phyloP scores from a whole-genome alignment of 768 basidiomycete species.

The Psilocybe sp. region DNA sequence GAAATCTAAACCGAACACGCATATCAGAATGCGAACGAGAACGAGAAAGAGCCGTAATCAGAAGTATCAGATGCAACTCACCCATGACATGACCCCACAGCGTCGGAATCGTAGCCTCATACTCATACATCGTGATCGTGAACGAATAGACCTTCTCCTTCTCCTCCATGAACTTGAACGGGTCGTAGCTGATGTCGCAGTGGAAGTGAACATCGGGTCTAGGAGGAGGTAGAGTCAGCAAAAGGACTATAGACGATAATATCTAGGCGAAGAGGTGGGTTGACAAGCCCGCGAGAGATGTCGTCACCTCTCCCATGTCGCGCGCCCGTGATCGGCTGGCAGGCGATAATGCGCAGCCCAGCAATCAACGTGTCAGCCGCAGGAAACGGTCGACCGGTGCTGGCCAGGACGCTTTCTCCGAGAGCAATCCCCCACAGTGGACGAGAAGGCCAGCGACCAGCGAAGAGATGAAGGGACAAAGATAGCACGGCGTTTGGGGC shows the following conservation, averaged over 20 bases:
- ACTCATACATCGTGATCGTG: constrained; percentile 75
- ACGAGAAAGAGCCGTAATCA: constrained; percentile 7
- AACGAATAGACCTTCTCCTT: constrained; percentile 71
- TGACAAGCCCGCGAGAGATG: too few relatives aligned
- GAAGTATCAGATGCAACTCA: constrained; percentile 19
- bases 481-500: too few relatives aligned
- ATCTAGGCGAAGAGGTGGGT: neutral
- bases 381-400: too few relatives aligned
- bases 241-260: neutral
- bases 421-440: too few relatives aligned
- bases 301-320: too few relatives aligned
- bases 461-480: too few relatives aligned
- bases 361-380: too few relatives aligned
- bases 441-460: too few relatives aligned
- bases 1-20: constrained; percentile 42
- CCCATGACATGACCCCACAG: constrained; percentile 72
- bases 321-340: too few relatives aligned
- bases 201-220: constrained; percentile 74
- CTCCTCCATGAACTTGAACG: constrained; percentile 71
- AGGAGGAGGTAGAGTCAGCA: neutral
- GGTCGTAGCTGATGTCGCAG: constrained; percentile 65
- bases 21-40: neutral
- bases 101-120: constrained; percentile 69
- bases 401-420: too few relatives aligned
- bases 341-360: too few relatives aligned